Conservation (phyloP, 768 basidiomycete genomes). For the Cystofilobasidium macerans region DNA sequence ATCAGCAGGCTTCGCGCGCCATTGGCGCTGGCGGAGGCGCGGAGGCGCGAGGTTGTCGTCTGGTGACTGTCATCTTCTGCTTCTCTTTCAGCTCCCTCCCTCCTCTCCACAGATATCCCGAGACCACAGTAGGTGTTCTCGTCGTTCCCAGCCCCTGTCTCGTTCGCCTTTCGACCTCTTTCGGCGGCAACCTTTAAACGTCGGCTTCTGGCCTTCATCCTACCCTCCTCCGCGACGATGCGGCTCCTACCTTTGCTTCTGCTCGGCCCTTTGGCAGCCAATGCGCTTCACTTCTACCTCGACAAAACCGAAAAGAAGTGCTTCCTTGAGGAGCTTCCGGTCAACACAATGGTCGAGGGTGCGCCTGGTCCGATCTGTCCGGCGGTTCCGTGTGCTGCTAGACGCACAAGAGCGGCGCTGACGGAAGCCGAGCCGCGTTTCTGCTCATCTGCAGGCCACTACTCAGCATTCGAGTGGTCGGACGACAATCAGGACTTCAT, state of each 20-base stretch:
- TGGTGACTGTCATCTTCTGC: too few species aligned
- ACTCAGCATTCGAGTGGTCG: constrained; percentile 83
- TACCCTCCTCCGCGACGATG: too few species aligned
- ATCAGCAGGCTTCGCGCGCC: too few species aligned
- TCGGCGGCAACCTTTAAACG: too few species aligned
- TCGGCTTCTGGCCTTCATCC: too few species aligned
- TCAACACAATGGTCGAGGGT: constrained; percentile 93
- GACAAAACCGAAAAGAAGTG: constrained; percentile 87
- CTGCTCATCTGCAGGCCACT: constrained; percentile 55
- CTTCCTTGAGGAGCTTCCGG: constrained; percentile 91
- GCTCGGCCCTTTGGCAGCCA: constrained; percentile 12
- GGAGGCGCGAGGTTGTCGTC: too few species aligned
- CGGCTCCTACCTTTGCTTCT: constrained; percentile 13
- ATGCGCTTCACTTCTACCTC: constrained; percentile 89
- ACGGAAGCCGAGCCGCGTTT: neutral
- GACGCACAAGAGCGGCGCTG: neutral
- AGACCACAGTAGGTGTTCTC: too few species aligned
- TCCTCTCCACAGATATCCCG: too few species aligned
- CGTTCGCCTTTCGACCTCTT: too few species aligned
- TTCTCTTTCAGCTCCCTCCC: too few species aligned
- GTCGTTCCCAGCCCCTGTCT: too few species aligned
- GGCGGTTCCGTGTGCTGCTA: neutral
- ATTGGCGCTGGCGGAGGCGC: too few species aligned
- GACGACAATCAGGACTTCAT: constrained; percentile 58
- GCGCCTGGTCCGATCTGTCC: constrained; percentile 26